These are phyloP conservation scores for Durio zibethinus DNA, from an alignment of 345 rosid genomes.

Conservation along the genomic window DNA sequence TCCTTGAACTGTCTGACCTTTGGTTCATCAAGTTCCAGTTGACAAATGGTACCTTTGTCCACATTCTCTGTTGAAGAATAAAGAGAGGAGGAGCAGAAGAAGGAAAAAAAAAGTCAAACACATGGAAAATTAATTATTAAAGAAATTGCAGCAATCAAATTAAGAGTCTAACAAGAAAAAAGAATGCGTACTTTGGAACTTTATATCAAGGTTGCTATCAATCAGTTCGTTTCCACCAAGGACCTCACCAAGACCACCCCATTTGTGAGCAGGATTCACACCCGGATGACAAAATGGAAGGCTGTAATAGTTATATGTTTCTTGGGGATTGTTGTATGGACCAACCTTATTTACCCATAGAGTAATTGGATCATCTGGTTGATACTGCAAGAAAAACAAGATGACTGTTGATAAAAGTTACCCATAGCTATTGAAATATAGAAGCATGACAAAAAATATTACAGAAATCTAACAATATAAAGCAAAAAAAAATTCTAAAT, in stretches of 20 bases:
- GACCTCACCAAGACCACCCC: conserved; percentile 99
- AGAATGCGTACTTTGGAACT: conserved; percentile 64
- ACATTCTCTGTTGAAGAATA: conserved; percentile 51
- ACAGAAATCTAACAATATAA: background rate
- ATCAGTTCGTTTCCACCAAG: conserved; percentile 99
- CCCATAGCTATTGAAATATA: background rate
- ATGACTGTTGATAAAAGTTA: background rate
- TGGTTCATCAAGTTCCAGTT: conserved; percentile 59
- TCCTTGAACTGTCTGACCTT: conserved; percentile 84
- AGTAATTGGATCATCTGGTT: conserved; percentile 67
- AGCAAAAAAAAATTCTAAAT: background rate
- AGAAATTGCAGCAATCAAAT: conserved; percentile 6
- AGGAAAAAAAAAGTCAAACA: background rate
- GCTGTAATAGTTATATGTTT: conserved; percentile 97
- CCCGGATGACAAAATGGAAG: conserved; percentile 90
- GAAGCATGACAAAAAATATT: background rate
- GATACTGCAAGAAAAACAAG: conserved; percentile 56
- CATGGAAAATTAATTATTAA: conserved; percentile 4
- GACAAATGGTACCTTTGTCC: conserved; percentile 58
- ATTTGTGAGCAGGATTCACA: conserved; percentile 70
- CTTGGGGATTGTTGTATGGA: conserved; percentile 98
- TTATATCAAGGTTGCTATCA: conserved; percentile 79
- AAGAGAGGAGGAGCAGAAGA: background rate
- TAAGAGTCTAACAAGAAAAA: conserved; percentile 12
- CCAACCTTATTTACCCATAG: conserved; percentile 99